phyloP scores from a whole-genome alignment of 257 asterid genomes.

The Solanum clarkiae region DNA sequence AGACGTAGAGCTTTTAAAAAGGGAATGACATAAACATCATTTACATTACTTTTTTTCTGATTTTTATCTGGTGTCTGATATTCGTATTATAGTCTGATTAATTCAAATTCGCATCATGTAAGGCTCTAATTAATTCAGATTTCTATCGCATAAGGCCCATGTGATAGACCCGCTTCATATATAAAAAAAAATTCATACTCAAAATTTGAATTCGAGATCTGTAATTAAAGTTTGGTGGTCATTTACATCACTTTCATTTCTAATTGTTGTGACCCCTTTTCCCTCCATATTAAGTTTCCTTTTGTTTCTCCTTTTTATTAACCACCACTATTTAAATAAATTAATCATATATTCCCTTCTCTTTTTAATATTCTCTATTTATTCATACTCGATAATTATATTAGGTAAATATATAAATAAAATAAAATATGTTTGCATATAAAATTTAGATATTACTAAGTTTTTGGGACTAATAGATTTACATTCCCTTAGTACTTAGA shows the following conservation, averaged over 20 bases:
- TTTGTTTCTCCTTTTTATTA: background rate
- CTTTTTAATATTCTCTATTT: background rate
- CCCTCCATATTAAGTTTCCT: background rate
- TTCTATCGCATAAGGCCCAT: no score
- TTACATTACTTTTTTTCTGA: no score
- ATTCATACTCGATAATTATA: background rate
- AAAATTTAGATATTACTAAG: background rate
- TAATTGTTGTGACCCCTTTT: background rate
- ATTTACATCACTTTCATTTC: background rate
- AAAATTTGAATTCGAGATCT: no score
- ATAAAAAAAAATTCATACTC: no score
- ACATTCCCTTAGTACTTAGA: background rate
- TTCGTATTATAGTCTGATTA: no score
- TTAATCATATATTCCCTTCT: background rate
- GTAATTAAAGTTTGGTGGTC: background rate
- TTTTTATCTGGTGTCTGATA: no score
- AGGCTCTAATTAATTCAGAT: no score
- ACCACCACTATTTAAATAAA: background rate
- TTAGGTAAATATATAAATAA: background rate
- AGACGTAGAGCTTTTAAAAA: background rate
- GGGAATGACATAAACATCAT: background rate
- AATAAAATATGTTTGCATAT: background rate
- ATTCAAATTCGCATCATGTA: accelerated
- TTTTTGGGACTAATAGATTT: no score
- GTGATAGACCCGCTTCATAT: no score